Conservation (phyloP, 2,329 filamentous ascomycete genomes). For the Scorias spongiosa region DNA sequence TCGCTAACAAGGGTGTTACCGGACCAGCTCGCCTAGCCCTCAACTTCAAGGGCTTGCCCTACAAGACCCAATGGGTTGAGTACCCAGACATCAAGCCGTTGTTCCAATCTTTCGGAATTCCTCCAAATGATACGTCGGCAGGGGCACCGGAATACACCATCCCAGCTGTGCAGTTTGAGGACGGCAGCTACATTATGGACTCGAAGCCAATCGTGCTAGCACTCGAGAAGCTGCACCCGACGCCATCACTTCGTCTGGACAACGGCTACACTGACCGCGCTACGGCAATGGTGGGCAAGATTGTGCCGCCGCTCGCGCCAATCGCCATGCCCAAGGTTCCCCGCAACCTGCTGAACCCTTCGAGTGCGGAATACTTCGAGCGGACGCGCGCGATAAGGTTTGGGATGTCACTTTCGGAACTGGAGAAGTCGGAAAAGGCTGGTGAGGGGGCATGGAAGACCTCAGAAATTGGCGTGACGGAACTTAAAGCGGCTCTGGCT, state of each 20-base stretch:
- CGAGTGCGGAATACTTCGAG: slow-evolving; percentile 41
- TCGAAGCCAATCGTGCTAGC: slow-evolving; percentile 42
- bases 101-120: slow-evolving; percentile 37
- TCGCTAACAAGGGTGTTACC: slow-evolving; percentile 3
- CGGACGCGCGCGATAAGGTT: slow-evolving; percentile 33
- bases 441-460: slow-evolving; percentile 36
- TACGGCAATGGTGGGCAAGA: slow-evolving; percentile 26
- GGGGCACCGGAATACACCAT: slow-evolving; percentile 34
- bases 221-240: slow-evolving; percentile 44
- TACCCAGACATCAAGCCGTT: slow-evolving; percentile 44
- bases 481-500: slow-evolving; percentile 32
- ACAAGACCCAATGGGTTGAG: slow-evolving; percentile 54
- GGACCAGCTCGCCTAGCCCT: slow-evolving; percentile 44
- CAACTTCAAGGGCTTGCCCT: slow-evolving; percentile 53
- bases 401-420: slow-evolving; percentile 39
- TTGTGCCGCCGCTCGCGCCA: slow-evolving; percentile 25
- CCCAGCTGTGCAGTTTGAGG: slow-evolving; percentile 40
- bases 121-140: slow-evolving; percentile 29
- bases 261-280: slow-evolving; percentile 28
- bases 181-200: slow-evolving; percentile 49
- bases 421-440: slow-evolving; percentile 23
- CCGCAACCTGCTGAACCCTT: slow-evolving; percentile 34
- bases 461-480: slow-evolving; percentile 23
- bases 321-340: slow-evolving; percentile 37
- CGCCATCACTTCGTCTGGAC: slow-evolving; percentile 43